Evolutionary conservation across 2,329 filamentous ascomycete species (phyloP).

Genomic region (Phoma herbarum): DNA sequence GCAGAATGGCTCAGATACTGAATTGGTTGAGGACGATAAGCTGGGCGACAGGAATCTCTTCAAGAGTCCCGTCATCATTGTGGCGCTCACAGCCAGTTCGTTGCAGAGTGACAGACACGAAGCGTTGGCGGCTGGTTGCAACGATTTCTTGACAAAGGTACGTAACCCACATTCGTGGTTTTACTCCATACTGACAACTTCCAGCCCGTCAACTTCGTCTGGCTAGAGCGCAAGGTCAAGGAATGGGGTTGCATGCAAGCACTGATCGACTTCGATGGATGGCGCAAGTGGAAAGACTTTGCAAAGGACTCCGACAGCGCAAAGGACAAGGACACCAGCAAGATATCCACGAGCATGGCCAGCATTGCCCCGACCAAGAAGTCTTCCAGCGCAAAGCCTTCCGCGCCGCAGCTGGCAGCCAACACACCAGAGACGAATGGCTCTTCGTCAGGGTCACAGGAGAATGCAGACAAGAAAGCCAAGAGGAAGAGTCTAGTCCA

Average conservation of each 20-base stretch:
- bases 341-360: slow-evolving; percentile 45
- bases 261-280: slow-evolving; percentile 96
- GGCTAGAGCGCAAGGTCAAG: slow-evolving; percentile 96
- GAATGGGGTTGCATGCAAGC: slow-evolving; percentile 99
- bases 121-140: slow-evolving; percentile 92
- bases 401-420: slow-evolving; percentile 28
- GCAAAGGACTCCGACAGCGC: slow-evolving; percentile 47
- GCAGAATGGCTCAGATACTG: slow-evolving; percentile 47
- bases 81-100: slow-evolving; percentile 92
- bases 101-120: slow-evolving; percentile 95
- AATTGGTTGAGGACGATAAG: slow-evolving; percentile 69
- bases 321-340: slow-evolving; percentile 48
- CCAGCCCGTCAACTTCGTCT: slow-evolving; percentile 95
- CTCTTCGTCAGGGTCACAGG: slow-evolving; percentile 11
- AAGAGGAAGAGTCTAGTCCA: slow-evolving; percentile 46
- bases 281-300: slow-evolving; percentile 96
- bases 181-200: slow-evolving; percentile 28
- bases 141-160: slow-evolving; percentile 98
- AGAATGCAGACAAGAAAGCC: slow-evolving; percentile 44
- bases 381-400: slow-evolving; percentile 18
- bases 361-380: slow-evolving; percentile 43
- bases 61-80: slow-evolving; percentile 97
- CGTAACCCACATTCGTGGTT: background rate
- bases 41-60: slow-evolving; percentile 74
- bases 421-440: slow-evolving; percentile 37